phyloP scores from a whole-genome alignment of 495 filamentous ascomycete genomes.

The Aspergillus diversus region DNA sequence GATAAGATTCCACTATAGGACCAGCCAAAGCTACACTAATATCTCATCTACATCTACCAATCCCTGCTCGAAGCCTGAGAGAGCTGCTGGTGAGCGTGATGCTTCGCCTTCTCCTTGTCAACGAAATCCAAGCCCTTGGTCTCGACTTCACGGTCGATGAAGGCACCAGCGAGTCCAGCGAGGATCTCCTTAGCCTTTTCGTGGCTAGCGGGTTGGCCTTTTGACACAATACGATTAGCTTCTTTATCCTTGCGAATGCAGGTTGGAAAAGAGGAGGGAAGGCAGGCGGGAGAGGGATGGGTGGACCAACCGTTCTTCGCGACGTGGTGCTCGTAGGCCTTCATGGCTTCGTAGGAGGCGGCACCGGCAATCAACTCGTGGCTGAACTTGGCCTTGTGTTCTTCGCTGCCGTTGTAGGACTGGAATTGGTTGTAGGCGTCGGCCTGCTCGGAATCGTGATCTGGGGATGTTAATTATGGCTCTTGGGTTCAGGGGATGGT shows the following conservation, averaged over 20 bases:
- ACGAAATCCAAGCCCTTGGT: conserved; percentile 70
- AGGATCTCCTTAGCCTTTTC: conserved; percentile 72
- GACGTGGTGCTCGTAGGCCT: conserved; percentile 69
- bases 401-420: conserved; percentile 38
- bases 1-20: too few relatives aligned
- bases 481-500: background rate
- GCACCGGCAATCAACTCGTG: conserved; percentile 74
- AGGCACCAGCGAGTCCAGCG: conserved; percentile 67
- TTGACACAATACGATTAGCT: background rate
- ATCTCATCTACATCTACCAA: background rate
- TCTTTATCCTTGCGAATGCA: too few relatives aligned
- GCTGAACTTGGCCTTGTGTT: conserved; percentile 59
- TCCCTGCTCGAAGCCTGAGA: conserved; percentile 52
- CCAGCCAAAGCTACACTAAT: too few relatives aligned
- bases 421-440: conserved; percentile 24
- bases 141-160: conserved; percentile 74
- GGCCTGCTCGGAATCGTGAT: conserved; percentile 25
- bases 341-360: conserved; percentile 73
- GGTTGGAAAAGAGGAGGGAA: background rate
- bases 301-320: conserved; percentile 57
- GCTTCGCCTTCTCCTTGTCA: conserved; percentile 70
- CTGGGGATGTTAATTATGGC: conserved; percentile 4
- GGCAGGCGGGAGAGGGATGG: too few relatives aligned
- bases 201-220: conserved; percentile 66
- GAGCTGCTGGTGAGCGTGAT: conserved; percentile 60